These are phyloP conservation scores for Catenaria anguillulae DNA, from an alignment of 371 early-diverging fungal species.

Conservation along the genomic window DNA sequence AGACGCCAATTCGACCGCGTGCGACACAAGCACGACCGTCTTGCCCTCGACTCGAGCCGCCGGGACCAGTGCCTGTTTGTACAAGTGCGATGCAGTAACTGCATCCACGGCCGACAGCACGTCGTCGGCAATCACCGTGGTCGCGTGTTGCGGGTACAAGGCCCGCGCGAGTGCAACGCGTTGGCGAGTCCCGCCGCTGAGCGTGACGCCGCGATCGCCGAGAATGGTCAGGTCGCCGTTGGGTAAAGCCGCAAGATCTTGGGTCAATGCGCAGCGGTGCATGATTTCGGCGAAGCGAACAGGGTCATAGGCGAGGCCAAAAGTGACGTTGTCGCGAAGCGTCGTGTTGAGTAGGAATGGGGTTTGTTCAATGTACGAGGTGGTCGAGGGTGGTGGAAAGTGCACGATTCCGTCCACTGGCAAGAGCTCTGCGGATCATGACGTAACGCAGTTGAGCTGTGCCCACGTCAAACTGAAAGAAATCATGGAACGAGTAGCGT, in stretches of 20 bases:
- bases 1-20: constrained; percentile 47
- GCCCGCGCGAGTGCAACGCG: background rate
- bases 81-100: constrained; percentile 72
- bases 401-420: background rate
- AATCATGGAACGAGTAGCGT: constrained; percentile 13
- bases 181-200: background rate
- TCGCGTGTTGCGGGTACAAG: constrained; percentile 24
- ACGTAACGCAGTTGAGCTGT: background rate
- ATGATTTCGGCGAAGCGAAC: constrained; percentile 40
- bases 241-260: constrained; percentile 61
- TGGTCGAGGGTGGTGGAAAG: background rate
- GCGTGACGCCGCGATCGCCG: background rate
- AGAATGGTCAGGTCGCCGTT: constrained; percentile 52
- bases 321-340: constrained; percentile 63
- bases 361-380: constrained; percentile 9
- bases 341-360: constrained; percentile 77
- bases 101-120: constrained; percentile 60
- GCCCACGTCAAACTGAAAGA: background rate
- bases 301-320: constrained; percentile 51
- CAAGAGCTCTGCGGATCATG: too few species aligned
- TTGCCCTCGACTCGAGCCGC: constrained; percentile 37
- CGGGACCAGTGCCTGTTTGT: constrained; percentile 20
- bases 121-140: constrained; percentile 41
- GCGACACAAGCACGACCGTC: constrained; percentile 70
- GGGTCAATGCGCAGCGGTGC: constrained; percentile 42